Base-by-base conservation (phyloP, 495 filamentous ascomycete species). In the Evansstolkia leycettana region DNA sequence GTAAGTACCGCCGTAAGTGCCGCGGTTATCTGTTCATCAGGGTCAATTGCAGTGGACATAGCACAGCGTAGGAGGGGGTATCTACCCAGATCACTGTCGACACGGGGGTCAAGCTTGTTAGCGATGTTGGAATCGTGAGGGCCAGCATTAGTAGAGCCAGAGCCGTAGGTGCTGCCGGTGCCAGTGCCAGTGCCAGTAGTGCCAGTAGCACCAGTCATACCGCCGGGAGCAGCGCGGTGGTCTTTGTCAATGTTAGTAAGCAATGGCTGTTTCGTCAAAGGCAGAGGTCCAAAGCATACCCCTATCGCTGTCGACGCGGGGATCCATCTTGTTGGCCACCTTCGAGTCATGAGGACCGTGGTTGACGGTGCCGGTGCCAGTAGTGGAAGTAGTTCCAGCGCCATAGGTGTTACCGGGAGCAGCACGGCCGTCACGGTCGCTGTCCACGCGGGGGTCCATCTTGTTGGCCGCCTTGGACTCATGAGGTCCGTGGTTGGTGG, bases 101-200 rank as follows among this genome's bases (percentile, higher is more conserved):
- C 30, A 17, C 58, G 55, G 23, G 74, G 74, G 43, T 76, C 71
- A 7, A 53, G 40, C 46, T 68, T 68, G 45, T 72, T 72, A 32
- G 50, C 48, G 1, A 60, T 5, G 12, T 58, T 57, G 11, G 52
- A 54, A 7, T 45, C 33, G 30, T 68, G 59, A 2, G 63, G 54
- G 23, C 52, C 48, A 15, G 45, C 17, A 8, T 43, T 43, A n/a
- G 47, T 40, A 15, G 18, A 39, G n/a, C 35, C 34, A n/a, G 42
- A 44, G 3, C 43, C 45, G 34, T 45, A 46, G 15, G 36, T 40
- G 23, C 39, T 38, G 14, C 41, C 36, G 33, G 38, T 30, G 5
- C 33, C 24, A 16, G 44, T 36, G 20, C 28, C 33, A 24, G 14
- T 11, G 15, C 32, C 24, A 6, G 20, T 15, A 3, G 11, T 15